Percentiles rank a stretch among this genome's conserved stretches.
Conservation (phyloP, 768 basidiomycete species). For the Scleroderma bovista region DNA sequence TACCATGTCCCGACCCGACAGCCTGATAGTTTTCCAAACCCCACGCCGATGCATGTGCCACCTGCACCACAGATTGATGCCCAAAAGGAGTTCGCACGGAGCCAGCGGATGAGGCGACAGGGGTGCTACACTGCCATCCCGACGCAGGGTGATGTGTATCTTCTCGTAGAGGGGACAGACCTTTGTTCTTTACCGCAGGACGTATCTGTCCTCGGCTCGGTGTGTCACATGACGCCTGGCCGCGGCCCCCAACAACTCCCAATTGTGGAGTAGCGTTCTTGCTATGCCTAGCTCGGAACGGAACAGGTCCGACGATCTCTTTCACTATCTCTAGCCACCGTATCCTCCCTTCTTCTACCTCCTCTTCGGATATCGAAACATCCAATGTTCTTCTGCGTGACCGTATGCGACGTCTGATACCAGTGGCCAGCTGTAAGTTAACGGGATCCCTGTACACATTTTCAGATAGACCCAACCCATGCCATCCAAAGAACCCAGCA, state of each 20-base stretch:
- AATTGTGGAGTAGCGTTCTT: not conserved
- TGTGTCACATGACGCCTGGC: not conserved
- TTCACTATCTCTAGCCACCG: constrained; percentile 13
- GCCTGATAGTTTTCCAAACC: not conserved
- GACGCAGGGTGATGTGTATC: not conserved
- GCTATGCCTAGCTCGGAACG: not conserved
- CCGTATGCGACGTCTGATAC: not conserved
- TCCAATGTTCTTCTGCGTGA: constrained; percentile 2
- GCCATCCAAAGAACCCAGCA: constrained; percentile 25
- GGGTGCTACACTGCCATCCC: not conserved
- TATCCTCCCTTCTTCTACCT: constrained; percentile 20
- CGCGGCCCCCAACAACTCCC: not conserved
- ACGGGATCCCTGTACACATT: not conserved
- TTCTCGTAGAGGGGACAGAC: not conserved
- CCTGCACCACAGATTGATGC: not conserved
- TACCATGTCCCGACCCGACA: not conserved
- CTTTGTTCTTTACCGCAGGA: not conserved
- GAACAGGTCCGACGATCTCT: constrained; percentile 17
- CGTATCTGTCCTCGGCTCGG: not conserved
- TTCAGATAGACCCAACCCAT: constrained; percentile 13
- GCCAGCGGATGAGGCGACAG: not conserved
- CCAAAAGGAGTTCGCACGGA: not conserved
- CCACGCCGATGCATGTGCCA: not conserved
- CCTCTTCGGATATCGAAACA: constrained; percentile 13
- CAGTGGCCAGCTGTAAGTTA: too few relatives aligned